Base-by-base conservation (phyloP, 2,329 filamentous ascomycete species). In the Botrytis cinerea region DNA sequence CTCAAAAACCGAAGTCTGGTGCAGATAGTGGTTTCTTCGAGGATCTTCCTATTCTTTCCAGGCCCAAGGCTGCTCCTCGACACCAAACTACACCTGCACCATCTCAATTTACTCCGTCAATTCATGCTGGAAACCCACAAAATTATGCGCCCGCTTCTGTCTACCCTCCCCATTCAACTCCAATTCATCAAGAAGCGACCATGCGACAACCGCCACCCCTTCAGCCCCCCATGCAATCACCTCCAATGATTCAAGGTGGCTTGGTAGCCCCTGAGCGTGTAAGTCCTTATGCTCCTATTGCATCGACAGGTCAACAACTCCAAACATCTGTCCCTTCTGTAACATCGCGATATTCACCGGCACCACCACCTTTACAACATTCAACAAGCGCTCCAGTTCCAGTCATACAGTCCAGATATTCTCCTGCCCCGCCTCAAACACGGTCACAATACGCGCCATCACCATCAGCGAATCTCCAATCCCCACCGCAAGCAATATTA, bases 21-120 rank as follows among this genome's bases (percentile, higher is more conserved):
- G 48, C 59, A 59, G 70, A 59, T 43, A 32, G 59, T 54, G 89
- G 87, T 77, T 95, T 95, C 81, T 95, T 94, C 77, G 93, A 95
- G 81, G 93, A 95, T 72, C 84, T 95, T 35, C 93, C 93, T 1
- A 82, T 91, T 70, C 82, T 86, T 2, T 82, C 87, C 6, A 91
- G 86, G 79, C 87, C 89, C n/a, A 87, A 91, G 40, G 88, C 89
- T 28, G 85, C 86, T 38, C 87, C 88, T 1, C 86, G 89, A 72
- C 87, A 88, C 63, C 76, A 79, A 3, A 78, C 73, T 51, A 59
- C 73, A 45, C 74, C 75, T 60, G 75, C 78, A 54, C 75, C 79
- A 22, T 75, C 73, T 73, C 77, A 67, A 32, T 77, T 77, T 69
- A 68, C 74, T 16, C 74, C 75, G 16, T 73, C 77, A 66, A 68